phyloP scores from a whole-genome alignment of 495 filamentous ascomycete species.

The Trichoderma gamsii region DNA sequence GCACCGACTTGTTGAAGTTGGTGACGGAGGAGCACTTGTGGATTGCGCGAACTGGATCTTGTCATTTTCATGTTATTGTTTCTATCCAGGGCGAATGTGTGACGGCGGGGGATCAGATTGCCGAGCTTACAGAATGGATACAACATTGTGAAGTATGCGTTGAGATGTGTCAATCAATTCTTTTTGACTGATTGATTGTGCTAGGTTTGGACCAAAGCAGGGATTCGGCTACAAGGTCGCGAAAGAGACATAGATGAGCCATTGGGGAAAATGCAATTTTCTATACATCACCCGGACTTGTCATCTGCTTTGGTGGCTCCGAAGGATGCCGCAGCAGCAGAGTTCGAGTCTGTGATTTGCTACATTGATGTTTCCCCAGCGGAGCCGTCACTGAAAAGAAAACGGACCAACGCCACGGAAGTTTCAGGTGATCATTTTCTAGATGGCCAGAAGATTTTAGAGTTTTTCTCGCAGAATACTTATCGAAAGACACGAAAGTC shows the following conservation, averaged over 20 bases:
- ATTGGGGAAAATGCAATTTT: not conserved
- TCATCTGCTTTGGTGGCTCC: not conserved
- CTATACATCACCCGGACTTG: constrained; percentile 10
- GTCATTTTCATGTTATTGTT: not conserved
- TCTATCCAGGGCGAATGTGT: not conserved
- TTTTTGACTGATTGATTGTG: not conserved
- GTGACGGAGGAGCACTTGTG: constrained; percentile 8
- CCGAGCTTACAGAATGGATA: not conserved
- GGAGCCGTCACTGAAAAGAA: not conserved
- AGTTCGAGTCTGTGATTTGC: constrained; percentile 8
- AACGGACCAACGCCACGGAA: not conserved
- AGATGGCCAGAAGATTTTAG: not conserved
- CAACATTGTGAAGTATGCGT: not conserved
- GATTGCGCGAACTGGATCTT: not conserved
- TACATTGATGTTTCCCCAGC: not conserved
- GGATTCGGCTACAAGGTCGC: not conserved
- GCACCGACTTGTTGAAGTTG: not conserved
- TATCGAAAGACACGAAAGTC: not conserved
- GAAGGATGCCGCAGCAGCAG: not conserved
- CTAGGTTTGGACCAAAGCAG: constrained; percentile 4
- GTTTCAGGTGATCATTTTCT: not conserved
- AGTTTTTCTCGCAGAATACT: not conserved
- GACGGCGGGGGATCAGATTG: not conserved
- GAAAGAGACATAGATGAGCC: not conserved
- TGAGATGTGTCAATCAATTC: no score